Evolutionary conservation across 176 grass and related monocot species (phyloP).

Genomic region (Eragrostis curvula): DNA sequence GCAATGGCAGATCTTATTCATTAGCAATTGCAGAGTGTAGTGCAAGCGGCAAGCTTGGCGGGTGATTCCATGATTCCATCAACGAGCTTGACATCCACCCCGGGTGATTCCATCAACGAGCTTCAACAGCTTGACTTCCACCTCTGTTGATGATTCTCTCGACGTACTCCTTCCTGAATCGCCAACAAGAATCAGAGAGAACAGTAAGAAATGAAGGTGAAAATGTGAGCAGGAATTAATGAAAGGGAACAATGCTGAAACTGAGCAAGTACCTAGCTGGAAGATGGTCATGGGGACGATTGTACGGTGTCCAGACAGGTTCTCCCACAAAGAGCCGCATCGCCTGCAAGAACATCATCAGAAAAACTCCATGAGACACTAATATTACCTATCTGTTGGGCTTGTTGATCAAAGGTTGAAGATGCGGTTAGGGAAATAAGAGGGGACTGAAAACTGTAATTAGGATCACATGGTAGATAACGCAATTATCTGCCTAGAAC

Average conservation of each 20-base stretch:
- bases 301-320: constrained; percentile 84
- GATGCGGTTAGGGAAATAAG: not conserved
- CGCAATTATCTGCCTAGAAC: not conserved
- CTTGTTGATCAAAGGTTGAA: not conserved
- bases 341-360: constrained; percentile 52
- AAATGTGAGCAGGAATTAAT: not conserved
- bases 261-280: constrained; percentile 56
- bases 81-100: constrained; percentile 52
- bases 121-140: constrained; percentile 60
- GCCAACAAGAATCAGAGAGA: not conserved
- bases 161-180: constrained; percentile 80
- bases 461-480: constrained; percentile 6
- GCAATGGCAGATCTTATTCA: constrained; percentile 41
- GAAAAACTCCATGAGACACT: not conserved
- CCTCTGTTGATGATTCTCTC: constrained; percentile 59
- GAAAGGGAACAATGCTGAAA: not conserved
- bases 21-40: not conserved
- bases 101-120: constrained; percentile 43
- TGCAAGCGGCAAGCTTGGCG: not conserved
- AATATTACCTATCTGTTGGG: not conserved
- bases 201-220: not conserved
- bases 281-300: constrained; percentile 87
- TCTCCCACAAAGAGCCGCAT: constrained; percentile 97
- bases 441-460: not conserved
- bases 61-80: constrained; percentile 12